Evolutionary conservation across 345 rosid genomes (phyloP), one percentile per base, ranked within the genome.

Genomic region (Camelina neglecta): DNA sequence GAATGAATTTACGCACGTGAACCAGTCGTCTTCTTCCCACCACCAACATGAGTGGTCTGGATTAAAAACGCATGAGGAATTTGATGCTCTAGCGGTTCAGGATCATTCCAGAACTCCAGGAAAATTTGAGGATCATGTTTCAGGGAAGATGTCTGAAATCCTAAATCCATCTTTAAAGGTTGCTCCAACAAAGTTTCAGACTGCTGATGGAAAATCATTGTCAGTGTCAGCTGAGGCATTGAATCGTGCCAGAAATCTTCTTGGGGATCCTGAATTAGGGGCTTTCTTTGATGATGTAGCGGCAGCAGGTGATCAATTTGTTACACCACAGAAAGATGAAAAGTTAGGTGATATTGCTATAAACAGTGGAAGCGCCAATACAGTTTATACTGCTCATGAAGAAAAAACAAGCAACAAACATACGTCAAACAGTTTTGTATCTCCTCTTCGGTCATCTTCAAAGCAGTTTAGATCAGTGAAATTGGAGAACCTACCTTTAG

Each of bases 191-290:
- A 90, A 83, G 82, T 90, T 95, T 82, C 93, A 86, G 26, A 89
- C 99, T 57, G 99, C 96, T 41, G 89, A 93, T 69, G 97, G 98
- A 24, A 89, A 86, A 85, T 86, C 96, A 57, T 78, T 95, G 73
- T 89, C 93, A 12, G 90, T 95, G 76, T 95, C 98, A n/a, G 83
- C 73, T 77, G 92, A 87, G 75, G 97, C 98, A 64, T 72, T 95
- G 81, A 81, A 83, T 62, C 97, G 95, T 72, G 98, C 96, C 69
- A 90, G 88, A 78, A 87, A 81, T 45, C 97, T 92, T 84, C 98
- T 95, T 79, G 98, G 98, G 61, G 97, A 86, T 60, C 93, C 97
- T 18, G 98, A 88, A 53, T 53, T 87, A 21, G 97, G 87, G 73
- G 63, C 67, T 83, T 80, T 85, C 77, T 83, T 85, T 56, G 80